Conservation (phyloP, 2,329 filamentous ascomycete genomes). For the Metarhizium anisopliae region DNA sequence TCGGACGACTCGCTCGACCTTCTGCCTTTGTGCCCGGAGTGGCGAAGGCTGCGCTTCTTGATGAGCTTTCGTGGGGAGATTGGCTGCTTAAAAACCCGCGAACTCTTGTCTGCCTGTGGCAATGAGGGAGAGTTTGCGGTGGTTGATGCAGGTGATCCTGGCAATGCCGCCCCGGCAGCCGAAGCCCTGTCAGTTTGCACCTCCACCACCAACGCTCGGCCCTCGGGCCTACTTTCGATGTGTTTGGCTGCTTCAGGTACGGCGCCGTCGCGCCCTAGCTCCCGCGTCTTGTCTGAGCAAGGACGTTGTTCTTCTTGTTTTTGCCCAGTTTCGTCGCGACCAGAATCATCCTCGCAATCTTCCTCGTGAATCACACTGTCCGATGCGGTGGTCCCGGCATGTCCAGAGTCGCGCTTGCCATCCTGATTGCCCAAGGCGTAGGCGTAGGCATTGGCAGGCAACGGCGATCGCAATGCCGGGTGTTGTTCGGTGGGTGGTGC, state of each 20-base stretch:
- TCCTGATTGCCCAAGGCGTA: slow-evolving; percentile 24
- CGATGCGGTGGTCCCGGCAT: slow-evolving; percentile 31
- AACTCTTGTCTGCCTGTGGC: background rate
- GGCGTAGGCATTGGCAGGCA: slow-evolving; percentile 4
- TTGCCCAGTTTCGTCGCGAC: slow-evolving; percentile 7
- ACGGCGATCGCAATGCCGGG: slow-evolving; percentile 35
- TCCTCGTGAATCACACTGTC: slow-evolving; percentile 29
- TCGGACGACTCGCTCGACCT: slow-evolving; percentile 17
- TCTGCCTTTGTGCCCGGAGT: slow-evolving; percentile 13
- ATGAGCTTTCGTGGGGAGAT: slow-evolving; percentile 12
- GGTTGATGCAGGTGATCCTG: background rate
- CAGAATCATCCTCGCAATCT: slow-evolving; percentile 28
- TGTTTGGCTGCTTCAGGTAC: slow-evolving; percentile 6
- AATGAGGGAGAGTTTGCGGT: background rate
- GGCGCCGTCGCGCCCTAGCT: background rate
- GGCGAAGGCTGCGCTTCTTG: slow-evolving; percentile 19
- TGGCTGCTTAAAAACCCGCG: background rate
- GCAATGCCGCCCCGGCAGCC: slow-evolving; percentile 11
- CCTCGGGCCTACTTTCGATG: slow-evolving; percentile 5
- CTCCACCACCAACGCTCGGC: slow-evolving; percentile 8
- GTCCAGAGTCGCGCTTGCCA: slow-evolving; percentile 47
- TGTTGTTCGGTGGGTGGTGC: slow-evolving; percentile 42
- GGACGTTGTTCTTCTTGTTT: background rate
- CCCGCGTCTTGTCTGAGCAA: background rate
- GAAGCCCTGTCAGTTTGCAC: slow-evolving; percentile 2